A percentile compares a stretch with the other conserved stretches of the same genome.
Conservation (phyloP, 2,329 filamentous ascomycete genomes). For the Aspergillus tubingensis region DNA sequence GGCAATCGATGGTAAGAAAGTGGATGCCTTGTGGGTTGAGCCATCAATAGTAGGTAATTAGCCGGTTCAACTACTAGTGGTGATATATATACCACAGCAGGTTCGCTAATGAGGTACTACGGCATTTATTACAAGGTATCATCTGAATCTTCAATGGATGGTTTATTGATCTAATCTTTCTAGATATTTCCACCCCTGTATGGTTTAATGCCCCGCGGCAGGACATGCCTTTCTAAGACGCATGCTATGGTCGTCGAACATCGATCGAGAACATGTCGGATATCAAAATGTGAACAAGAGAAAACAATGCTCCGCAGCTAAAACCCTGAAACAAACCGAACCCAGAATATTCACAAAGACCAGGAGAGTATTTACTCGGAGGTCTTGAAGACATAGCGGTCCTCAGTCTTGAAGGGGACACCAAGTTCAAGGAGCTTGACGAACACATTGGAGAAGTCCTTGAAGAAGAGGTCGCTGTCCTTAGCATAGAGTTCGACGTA, state of each 20-base stretch:
- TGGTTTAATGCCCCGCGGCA: neutral
- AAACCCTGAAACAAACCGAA: slow-evolving; percentile 15
- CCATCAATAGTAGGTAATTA: too few species aligned
- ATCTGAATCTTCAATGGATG: neutral
- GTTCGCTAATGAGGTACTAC: neutral
- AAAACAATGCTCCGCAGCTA: slow-evolving; percentile 17
- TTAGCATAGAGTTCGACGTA: slow-evolving; percentile 86
- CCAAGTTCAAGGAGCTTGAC: slow-evolving; percentile 89
- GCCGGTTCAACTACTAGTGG: neutral
- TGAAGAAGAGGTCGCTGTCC: slow-evolving; percentile 89
- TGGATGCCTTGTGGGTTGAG: neutral
- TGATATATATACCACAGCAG: neutral
- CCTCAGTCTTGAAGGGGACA: slow-evolving; percentile 76
- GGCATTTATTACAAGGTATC: too few species aligned
- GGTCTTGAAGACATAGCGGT: slow-evolving; percentile 66
- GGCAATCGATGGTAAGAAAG: neutral
- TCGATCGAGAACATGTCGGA: slow-evolving; percentile 11
- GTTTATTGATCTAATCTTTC: neutral
- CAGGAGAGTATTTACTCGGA: slow-evolving; percentile 35
- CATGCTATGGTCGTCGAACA: slow-evolving; percentile 4
- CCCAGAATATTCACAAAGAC: slow-evolving; percentile 3
- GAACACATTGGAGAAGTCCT: slow-evolving; percentile 80
- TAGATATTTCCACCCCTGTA: neutral
- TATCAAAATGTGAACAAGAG: slow-evolving; percentile 16
- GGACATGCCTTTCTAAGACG: slow-evolving; percentile 6